Percentiles rank a stretch among this genome's conserved stretches.
Evolutionary conservation across 148 eudicot genomes (phyloP).

Genomic region (Spergularia marina): DNA sequence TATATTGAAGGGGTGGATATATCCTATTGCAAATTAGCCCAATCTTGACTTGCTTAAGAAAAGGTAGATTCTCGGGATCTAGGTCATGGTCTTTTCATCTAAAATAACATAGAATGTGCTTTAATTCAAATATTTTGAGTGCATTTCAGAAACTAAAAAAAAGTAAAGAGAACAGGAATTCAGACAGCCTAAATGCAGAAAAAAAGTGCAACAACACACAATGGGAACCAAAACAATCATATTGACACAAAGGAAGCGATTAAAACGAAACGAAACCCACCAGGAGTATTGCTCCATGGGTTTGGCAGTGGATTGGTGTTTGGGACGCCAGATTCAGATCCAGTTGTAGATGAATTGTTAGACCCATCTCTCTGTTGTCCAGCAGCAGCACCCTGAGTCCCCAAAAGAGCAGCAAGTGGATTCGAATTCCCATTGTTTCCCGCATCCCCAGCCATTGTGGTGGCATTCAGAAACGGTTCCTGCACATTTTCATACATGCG

Average conservation of each 20-base stretch:
- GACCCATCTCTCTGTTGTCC: conserved; percentile 62
- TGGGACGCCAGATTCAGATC: conserved; percentile 63
- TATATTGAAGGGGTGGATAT: neutral
- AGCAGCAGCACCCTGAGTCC: conserved; percentile 55
- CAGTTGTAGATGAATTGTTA: conserved; percentile 58
- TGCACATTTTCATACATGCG: conserved; percentile 99
- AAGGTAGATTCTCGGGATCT: neutral
- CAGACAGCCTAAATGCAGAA: neutral
- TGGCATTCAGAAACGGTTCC: conserved; percentile 93
- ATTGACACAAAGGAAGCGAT: neutral
- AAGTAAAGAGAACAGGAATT: too few relatives aligned
- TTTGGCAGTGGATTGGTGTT: conserved; percentile 88
- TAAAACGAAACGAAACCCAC: conserved; percentile 36
- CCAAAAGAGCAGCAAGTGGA: conserved; percentile 89
- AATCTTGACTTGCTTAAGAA: neutral
- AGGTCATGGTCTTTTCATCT: too few relatives aligned
- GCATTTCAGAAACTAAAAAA: too few relatives aligned
- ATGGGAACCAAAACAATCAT: conserved; percentile 7
- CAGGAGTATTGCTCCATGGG: conserved; percentile 73
- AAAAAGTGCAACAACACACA: neutral
- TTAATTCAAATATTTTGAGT: too few relatives aligned
- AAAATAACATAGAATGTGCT: too few relatives aligned
- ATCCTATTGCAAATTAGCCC: neutral
- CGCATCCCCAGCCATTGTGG: conserved; percentile 65
- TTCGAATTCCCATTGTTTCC: conserved; percentile 59